These are phyloP conservation scores for Trichocladium antarcticum DNA, from an alignment of 495 filamentous ascomycete genomes.

Conservation along the genomic window DNA sequence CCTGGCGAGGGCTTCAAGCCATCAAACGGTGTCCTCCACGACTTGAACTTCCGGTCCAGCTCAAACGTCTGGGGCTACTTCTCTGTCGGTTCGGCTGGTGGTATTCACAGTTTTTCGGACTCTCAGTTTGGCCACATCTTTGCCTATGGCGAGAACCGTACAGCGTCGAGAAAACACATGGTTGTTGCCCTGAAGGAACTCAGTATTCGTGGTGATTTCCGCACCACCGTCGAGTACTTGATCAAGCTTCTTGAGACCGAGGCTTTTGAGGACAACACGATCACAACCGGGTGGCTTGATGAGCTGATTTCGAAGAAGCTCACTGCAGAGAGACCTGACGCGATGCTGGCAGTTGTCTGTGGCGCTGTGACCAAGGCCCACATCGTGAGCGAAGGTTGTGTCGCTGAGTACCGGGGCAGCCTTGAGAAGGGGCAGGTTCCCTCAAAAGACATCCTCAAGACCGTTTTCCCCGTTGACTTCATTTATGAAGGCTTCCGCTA, in stretches of 20 bases:
- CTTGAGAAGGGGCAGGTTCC: slow-evolving; percentile 98
- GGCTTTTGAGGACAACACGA: slow-evolving; percentile 97
- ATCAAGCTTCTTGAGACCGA: slow-evolving; percentile 98
- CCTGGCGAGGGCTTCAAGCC: slow-evolving; percentile 99
- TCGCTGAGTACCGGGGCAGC: slow-evolving; percentile 73
- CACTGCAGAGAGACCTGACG: slow-evolving; percentile 90
- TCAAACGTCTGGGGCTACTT: slow-evolving; percentile 99
- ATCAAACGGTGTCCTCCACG: slow-evolving; percentile 96
- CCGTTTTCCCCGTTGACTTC: slow-evolving; percentile 95
- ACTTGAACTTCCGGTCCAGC: slow-evolving; percentile 95
- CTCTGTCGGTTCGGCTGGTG: slow-evolving; percentile 90
- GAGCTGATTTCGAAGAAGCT: slow-evolving; percentile 97
- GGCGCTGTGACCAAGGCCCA: slow-evolving; percentile 94
- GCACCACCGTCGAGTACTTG: slow-evolving; percentile 96
- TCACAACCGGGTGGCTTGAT: slow-evolving; percentile 97
- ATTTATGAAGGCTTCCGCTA: slow-evolving; percentile 95
- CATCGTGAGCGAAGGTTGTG: slow-evolving; percentile 75
- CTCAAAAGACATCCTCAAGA: slow-evolving; percentile 91
- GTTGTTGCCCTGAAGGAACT: slow-evolving; percentile 96
- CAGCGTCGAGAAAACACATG: slow-evolving; percentile 97
- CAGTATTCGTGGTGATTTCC: slow-evolving; percentile 98
- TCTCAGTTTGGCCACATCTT: slow-evolving; percentile 99
- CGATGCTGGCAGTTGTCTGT: slow-evolving; percentile 80
- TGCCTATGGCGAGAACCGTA: slow-evolving; percentile 93
- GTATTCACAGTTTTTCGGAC: slow-evolving; percentile 98